Percentiles rank a stretch among this genome's conserved stretches.
Conservation (phyloP, 805 yeast genomes). For the Saturnispora kantuleensis region DNA sequence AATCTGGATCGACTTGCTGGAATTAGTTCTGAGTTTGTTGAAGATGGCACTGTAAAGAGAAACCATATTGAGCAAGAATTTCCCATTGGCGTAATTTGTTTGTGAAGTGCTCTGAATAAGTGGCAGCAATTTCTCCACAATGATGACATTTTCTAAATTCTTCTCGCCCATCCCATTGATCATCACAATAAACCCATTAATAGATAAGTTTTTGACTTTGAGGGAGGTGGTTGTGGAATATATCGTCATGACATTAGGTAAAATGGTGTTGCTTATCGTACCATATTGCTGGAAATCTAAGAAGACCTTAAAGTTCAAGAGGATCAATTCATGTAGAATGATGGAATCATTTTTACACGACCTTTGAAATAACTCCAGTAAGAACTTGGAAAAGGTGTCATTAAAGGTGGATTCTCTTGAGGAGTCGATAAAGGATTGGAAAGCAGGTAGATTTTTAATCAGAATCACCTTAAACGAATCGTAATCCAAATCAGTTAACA, state of each 20-base stretch:
- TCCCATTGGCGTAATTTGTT: constrained; percentile 20
- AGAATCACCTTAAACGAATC: constrained; percentile 24
- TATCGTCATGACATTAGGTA: constrained; percentile 60
- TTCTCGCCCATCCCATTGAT: constrained; percentile 34
- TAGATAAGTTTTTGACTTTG: constrained; percentile 62
- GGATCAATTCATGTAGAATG: constrained; percentile 26
- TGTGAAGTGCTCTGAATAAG: constrained; percentile 37
- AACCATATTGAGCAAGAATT: constrained; percentile 23
- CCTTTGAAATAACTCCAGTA: constrained; percentile 26
- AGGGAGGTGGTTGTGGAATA: constrained; percentile 81
- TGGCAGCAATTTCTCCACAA: constrained; percentile 75
- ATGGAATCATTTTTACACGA: constrained; percentile 14
- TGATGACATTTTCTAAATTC: constrained; percentile 58
- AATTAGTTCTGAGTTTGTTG: constrained; percentile 16
- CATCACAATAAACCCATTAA: constrained; percentile 48
- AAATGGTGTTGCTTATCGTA: constrained; percentile 61
- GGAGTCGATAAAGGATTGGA: constrained; percentile 24
- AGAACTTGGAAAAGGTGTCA: constrained; percentile 22
- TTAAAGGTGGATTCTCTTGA: constrained; percentile 14
- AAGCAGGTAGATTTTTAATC: constrained; percentile 21
- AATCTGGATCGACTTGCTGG: constrained; percentile 17
- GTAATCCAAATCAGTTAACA: constrained; percentile 19
- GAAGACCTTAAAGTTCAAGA: constrained; percentile 21
- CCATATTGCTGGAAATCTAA: constrained; percentile 33
- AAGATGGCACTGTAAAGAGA: constrained; percentile 24